Conservation (phyloP, 2,329 filamentous ascomycete genomes). For the Colletotrichum noveboracense region DNA sequence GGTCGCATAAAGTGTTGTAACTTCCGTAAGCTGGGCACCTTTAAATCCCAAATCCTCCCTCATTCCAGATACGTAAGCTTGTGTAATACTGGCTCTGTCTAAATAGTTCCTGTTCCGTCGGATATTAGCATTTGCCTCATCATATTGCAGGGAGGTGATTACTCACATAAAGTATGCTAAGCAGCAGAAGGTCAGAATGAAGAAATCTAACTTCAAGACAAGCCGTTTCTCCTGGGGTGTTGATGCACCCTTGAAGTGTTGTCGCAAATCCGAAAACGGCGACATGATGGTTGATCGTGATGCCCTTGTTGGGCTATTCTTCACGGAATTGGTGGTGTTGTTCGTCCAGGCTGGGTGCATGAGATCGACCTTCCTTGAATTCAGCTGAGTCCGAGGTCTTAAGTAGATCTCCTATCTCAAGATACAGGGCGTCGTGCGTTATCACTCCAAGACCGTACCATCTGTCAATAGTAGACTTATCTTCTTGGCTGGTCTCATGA, state of each 20-base stretch:
- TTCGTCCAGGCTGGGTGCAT: background rate
- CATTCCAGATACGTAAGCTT: conserved; percentile 3
- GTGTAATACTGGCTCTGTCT: background rate
- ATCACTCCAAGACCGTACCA: background rate
- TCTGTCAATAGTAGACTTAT: background rate
- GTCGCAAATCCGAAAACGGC: background rate
- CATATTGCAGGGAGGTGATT: background rate
- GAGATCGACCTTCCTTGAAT: background rate
- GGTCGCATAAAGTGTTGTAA: background rate
- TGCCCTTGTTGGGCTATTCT: background rate
- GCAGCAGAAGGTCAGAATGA: conserved; percentile 2
- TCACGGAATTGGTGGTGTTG: background rate
- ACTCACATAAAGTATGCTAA: background rate
- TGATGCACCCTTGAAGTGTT: background rate
- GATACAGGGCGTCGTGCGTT: background rate
- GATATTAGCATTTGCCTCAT: background rate
- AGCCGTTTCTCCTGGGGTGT: background rate
- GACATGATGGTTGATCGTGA: background rate
- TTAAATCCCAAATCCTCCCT: background rate
- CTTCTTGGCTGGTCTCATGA: background rate
- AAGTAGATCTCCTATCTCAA: background rate
- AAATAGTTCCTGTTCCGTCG: background rate
- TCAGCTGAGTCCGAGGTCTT: background rate
- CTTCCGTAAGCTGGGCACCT: background rate
- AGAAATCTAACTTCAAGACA: background rate